phyloP scores from a whole-genome alignment of 73 alveolate species.

The Halteria grandinella region DNA sequence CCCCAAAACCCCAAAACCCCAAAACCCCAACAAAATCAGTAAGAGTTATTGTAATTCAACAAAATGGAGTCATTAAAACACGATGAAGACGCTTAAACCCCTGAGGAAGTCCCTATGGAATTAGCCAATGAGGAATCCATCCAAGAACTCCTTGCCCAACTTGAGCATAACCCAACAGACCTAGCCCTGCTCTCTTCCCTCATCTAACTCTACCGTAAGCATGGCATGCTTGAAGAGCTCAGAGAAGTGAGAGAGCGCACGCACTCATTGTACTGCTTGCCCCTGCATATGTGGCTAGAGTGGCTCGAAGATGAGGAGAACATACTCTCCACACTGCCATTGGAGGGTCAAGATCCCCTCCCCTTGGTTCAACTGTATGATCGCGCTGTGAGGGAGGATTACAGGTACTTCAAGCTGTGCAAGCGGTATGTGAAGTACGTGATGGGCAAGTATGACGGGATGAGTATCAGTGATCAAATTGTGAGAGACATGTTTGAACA shows the following conservation, averaged over 20 bases:
- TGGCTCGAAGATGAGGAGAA: constrained; percentile 54
- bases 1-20: too few relatives aligned
- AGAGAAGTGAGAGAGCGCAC: constrained; percentile 22
- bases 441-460: background rate
- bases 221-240: background rate
- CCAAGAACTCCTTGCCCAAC: background rate
- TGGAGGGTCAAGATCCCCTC: background rate
- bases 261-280: constrained; percentile 24
- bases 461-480: background rate
- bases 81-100: background rate
- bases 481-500: constrained; percentile 38
- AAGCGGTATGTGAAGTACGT: constrained; percentile 16
- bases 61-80: background rate
- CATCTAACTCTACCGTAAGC: constrained; percentile 9
- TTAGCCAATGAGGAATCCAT: background rate
- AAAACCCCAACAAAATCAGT: too few relatives aligned
- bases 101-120: background rate
- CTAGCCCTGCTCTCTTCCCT: background rate
- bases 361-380: background rate
- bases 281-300: constrained; percentile 44
- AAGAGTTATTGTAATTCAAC: constrained; percentile 9
- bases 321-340: too few relatives aligned
- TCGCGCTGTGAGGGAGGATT: constrained; percentile 40
- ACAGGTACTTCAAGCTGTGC: constrained; percentile 11
- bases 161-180: constrained; percentile 37